Percentiles rank a stretch among this genome's conserved stretches.
phyloP scores from a whole-genome alignment of 306 rosid species.

The Prunus mira region DNA sequence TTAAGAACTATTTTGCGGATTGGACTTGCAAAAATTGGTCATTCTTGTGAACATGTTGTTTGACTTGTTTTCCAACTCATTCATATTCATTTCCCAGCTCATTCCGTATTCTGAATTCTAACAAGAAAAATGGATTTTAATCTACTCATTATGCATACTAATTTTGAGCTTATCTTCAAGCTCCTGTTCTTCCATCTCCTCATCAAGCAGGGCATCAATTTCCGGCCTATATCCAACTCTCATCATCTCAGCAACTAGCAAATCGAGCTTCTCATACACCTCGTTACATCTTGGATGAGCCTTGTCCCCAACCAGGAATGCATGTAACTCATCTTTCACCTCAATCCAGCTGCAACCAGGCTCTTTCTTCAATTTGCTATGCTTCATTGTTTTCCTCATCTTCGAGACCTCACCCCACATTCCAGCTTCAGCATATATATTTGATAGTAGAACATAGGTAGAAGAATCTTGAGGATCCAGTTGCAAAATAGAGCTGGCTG shows the following conservation, averaged over 20 bases:
- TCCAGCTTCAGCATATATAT: slow-evolving; percentile 8
- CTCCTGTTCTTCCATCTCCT: slow-evolving; percentile 28
- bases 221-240: slow-evolving; percentile 48
- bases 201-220: slow-evolving; percentile 40
- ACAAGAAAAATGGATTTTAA: no score
- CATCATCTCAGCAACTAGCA: slow-evolving; percentile 67
- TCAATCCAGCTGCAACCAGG: slow-evolving; percentile 98
- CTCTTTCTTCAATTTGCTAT: slow-evolving; percentile 59
- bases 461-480: neutral
- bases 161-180: slow-evolving; percentile 19
- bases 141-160: neutral
- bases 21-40: no score
- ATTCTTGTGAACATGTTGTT: no score
- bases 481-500: neutral
- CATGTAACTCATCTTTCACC: slow-evolving; percentile 67
- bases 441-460: neutral
- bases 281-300: slow-evolving; percentile 79
- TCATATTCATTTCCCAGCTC: no score
- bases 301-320: slow-evolving; percentile 75
- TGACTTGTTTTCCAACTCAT: no score
- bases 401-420: slow-evolving; percentile 37
- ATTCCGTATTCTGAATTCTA: no score
- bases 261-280: slow-evolving; percentile 53
- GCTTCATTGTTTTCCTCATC: slow-evolving; percentile 70
- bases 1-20: no score